Conservation (phyloP, 2,329 filamentous ascomycete genomes). For the Scleromitrula shiraiana region DNA sequence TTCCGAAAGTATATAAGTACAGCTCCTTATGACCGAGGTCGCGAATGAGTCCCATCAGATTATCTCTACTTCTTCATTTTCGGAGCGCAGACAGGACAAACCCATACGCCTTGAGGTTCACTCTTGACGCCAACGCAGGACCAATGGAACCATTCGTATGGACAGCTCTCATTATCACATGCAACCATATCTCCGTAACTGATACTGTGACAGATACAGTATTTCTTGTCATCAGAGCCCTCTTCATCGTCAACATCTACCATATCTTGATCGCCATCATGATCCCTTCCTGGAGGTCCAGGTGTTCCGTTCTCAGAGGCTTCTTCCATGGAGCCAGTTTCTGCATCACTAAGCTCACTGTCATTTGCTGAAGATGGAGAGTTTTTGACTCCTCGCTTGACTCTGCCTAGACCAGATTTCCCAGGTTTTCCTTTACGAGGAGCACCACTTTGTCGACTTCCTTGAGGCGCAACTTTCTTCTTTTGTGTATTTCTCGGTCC, state of each 20-base stretch:
- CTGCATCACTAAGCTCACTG: constrained; percentile 57
- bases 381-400: constrained; percentile 50
- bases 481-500: constrained; percentile 43
- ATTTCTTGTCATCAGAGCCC: constrained; percentile 66
- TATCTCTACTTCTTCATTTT: constrained; percentile 22
- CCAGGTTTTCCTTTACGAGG: constrained; percentile 24
- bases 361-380: constrained; percentile 57
- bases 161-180: constrained; percentile 75
- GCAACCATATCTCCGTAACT: constrained; percentile 86
- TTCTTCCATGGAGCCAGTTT: constrained; percentile 46
- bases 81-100: constrained; percentile 54
- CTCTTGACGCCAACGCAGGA: constrained; percentile 61
- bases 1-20: too few species aligned
- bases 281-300: constrained; percentile 41
- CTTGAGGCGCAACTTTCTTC: constrained; percentile 28
- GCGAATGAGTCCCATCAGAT: too few species aligned
- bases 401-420: constrained; percentile 55
- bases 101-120: constrained; percentile 61
- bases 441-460: constrained; percentile 26
- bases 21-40: not conserved
- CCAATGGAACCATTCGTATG: constrained; percentile 86
- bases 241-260: constrained; percentile 57
- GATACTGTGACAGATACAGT: constrained; percentile 76
- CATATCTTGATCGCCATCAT: constrained; percentile 44
- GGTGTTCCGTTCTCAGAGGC: constrained; percentile 34